Evolutionary conservation across 257 asterid species (phyloP).

Genomic region (Solanum medicagineum): DNA sequence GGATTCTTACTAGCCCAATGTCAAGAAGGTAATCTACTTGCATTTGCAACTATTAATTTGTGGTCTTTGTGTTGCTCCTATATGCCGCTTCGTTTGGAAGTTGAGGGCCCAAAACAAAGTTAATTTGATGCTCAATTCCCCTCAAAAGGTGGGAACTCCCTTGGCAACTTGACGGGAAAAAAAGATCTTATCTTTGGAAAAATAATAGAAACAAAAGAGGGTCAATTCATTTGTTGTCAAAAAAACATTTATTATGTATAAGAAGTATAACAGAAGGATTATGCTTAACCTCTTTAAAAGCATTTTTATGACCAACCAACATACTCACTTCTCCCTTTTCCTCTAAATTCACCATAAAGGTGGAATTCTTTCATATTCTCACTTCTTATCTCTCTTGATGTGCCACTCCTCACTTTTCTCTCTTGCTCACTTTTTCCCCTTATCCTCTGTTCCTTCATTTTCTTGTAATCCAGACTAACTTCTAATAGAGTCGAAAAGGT

Average conservation of each 20-base stretch:
- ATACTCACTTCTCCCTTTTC: background rate
- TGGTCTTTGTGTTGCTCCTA: background rate
- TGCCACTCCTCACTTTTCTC: background rate
- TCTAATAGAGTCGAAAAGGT: background rate
- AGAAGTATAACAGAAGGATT: background rate
- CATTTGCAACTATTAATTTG: background rate
- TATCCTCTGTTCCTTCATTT: background rate
- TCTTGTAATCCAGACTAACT: background rate
- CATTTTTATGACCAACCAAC: background rate
- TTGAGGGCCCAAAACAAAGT: background rate
- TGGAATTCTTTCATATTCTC: background rate
- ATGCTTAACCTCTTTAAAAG: background rate
- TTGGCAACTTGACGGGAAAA: background rate
- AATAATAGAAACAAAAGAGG: background rate
- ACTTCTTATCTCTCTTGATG: background rate
- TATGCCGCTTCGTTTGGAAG: background rate
- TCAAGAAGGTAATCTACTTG: background rate
- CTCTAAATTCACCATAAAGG: background rate
- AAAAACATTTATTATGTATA: background rate
- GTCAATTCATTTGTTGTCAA: background rate
- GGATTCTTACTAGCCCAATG: background rate
- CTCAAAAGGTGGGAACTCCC: background rate
- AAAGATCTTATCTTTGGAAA: no score
- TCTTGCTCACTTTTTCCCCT: background rate
- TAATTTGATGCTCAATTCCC: background rate